A percentile compares a stretch with the other conserved stretches of the same genome.
phyloP scores from a whole-genome alignment of 2,329 filamentous ascomycete species.

The Cordyceps farinosa region DNA sequence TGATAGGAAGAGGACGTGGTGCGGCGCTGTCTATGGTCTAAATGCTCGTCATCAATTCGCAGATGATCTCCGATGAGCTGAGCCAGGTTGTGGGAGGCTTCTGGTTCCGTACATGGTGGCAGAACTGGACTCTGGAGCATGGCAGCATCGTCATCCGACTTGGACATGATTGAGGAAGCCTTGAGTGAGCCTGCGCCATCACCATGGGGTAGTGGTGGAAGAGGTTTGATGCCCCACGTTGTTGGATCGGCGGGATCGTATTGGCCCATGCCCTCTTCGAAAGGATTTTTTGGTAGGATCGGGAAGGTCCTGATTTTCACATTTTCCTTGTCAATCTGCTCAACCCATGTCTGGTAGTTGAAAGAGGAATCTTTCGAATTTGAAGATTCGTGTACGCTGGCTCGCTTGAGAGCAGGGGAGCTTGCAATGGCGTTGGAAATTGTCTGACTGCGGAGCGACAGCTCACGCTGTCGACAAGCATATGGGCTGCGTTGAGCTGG shows the following conservation, averaged over 20 bases:
- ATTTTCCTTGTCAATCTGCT: slow-evolving; percentile 15
- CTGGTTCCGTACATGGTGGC: slow-evolving; percentile 2
- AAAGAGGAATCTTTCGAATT: background rate
- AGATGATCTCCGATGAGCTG: slow-evolving; percentile 22
- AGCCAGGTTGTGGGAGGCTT: slow-evolving; percentile 20
- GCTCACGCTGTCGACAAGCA: background rate
- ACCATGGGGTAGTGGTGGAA: slow-evolving; percentile 18
- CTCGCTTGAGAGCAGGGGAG: slow-evolving; percentile 8
- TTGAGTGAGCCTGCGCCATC: background rate
- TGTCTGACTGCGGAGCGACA: slow-evolving; percentile 13
- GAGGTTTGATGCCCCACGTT: slow-evolving; percentile 19
- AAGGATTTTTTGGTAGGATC: background rate
- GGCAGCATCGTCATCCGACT: slow-evolving; percentile 17
- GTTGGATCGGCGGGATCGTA: slow-evolving; percentile 17
- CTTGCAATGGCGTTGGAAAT: slow-evolving; percentile 14
- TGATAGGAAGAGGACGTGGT: slow-evolving; percentile 19
- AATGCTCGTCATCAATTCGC: background rate
- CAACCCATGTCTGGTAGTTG: background rate
- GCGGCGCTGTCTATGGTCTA: slow-evolving; percentile 1
- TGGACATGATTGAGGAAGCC: background rate
- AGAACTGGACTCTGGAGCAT: slow-evolving; percentile 15
- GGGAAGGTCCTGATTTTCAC: slow-evolving; percentile 3
- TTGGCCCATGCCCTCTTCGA: background rate
- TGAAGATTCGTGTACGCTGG: background rate
- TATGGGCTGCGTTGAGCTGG: slow-evolving; percentile 15